Evolutionary conservation across 1,284 basidiomycete genomes (phyloP), one percentile per base, ranked within the genome.

Genomic region (Heterobasidion parviporum): DNA sequence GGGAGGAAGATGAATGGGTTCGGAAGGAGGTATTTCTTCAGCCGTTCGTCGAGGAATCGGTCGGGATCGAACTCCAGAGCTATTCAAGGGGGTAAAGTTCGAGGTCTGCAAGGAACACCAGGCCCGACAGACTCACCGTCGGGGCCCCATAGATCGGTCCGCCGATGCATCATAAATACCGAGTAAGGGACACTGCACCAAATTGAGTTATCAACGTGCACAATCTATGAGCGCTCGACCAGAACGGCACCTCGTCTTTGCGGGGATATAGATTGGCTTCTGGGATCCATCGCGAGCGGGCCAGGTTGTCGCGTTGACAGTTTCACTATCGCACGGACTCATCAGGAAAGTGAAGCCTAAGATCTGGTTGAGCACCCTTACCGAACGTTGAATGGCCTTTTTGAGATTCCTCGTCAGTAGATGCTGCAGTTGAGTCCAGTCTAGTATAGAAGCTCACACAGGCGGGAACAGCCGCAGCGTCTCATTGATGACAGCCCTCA

Each of bases 1-100:
- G 67, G 67, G 18, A 65, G 53, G 58, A 68, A 70, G 46, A 68
- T 64, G 60, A 64, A 68, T 0, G 67, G 67, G 50, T 65, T 70
- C 15, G 60, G 57, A 5, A 59, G 62, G 38, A 66, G 53, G 51
- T 65, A 63, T 50, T 61, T 63, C 20, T 57, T 50, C 9, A 67
- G 50, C 12, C 67, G 57, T 6, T 67, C 64, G 53, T 66, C 65
- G 33, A 70, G 50, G 61, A 65, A 70, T 20, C 71, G 64, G 38
- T 69, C 63, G 6, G 71, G 71, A 52, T 70, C 67, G 56, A 71
- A 73, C 50, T 61, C 55, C 9, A 48, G 46, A 48, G 46, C 65
- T 66, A 52, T 26, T 26, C 26, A 26, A 26, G 4, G 26, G 26
- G 26, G 26, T 26, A 26, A 26, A 26, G n/a, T 12, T 32, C 46